phyloP scores from a whole-genome alignment of 305 asterid genomes.

The Solanum hybrid region DNA sequence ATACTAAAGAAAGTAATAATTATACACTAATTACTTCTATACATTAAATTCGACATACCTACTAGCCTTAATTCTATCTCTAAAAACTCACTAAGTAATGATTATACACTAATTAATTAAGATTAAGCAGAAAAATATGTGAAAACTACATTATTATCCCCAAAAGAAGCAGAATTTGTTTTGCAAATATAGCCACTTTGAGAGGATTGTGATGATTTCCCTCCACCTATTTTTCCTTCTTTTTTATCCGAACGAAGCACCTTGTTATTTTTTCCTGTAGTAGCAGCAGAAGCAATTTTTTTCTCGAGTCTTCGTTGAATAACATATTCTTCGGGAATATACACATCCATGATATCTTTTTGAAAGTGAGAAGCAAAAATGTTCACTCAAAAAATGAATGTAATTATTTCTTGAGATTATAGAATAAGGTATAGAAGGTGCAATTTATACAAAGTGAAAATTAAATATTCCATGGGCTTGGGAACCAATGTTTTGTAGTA shows the following conservation, averaged over 20 bases:
- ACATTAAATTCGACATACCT: not conserved
- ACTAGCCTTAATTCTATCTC: not conserved
- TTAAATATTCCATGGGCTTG: not conserved
- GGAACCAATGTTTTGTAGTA: not conserved
- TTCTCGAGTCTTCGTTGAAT: slow-evolving; percentile 6
- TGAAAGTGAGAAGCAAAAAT: not conserved
- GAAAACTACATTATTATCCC: slow-evolving; percentile 3
- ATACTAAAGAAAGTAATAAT: not conserved
- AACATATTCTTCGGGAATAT: slow-evolving; percentile 16
- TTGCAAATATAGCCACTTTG: not conserved
- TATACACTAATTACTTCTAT: not conserved
- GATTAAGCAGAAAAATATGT: slow-evolving; percentile 8
- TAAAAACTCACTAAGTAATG: not conserved
- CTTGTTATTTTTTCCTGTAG: not conserved
- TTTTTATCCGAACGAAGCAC: not conserved
- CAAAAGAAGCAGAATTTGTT: not conserved
- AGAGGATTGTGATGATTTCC: not conserved
- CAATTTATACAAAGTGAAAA: not conserved
- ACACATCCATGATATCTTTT: slow-evolving; percentile 17
- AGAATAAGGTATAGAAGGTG: not conserved
- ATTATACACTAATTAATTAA: not conserved
- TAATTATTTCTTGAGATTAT: not conserved
- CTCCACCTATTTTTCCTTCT: not conserved
- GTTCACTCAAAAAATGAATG: not conserved
- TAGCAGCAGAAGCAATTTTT: not conserved